Conservation (phyloP, 257 asterid species). For the Anisodus tanguticus region DNA sequence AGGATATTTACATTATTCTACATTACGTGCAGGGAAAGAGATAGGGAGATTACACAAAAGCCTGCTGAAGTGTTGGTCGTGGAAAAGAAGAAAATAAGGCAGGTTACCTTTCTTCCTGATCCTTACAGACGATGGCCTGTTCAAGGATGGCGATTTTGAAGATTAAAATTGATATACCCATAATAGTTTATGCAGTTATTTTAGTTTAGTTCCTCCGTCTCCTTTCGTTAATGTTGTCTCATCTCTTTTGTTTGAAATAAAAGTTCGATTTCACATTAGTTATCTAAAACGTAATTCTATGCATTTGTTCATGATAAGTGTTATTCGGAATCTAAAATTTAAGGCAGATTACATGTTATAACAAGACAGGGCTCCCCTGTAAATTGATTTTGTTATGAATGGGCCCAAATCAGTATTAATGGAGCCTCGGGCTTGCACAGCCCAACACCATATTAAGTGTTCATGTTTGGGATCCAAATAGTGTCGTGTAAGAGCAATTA, state of each 20-base stretch:
- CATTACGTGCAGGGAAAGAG: not conserved
- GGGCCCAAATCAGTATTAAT: too few species aligned
- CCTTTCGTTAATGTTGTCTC: not conserved
- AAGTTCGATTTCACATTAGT: not conserved
- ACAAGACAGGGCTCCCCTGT: too few species aligned
- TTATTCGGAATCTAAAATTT: too few species aligned
- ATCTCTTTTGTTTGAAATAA: not conserved
- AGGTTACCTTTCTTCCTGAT: conserved; percentile 40
- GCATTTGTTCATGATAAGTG: too few species aligned
- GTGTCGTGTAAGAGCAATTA: too few species aligned
- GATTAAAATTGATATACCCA: not conserved
- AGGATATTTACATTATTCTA: too few species aligned
- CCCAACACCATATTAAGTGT: too few species aligned
- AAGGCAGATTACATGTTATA: too few species aligned
- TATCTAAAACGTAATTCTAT: too few species aligned
- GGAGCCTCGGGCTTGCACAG: too few species aligned
- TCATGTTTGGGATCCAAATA: too few species aligned
- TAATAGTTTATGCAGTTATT: not conserved
- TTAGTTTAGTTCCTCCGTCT: not conserved
- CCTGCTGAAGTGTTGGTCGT: not conserved
- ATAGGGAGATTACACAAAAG: not conserved
- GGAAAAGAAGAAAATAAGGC: conserved; percentile 29
- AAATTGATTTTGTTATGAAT: too few species aligned
- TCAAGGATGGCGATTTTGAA: conserved; percentile 43
- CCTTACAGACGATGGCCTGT: conserved; percentile 53